Percentiles rank a stretch among this genome's conserved stretches.
Evolutionary conservation across 306 rosid genomes (phyloP).

Genomic region (Begonia fuchsioides): DNA sequence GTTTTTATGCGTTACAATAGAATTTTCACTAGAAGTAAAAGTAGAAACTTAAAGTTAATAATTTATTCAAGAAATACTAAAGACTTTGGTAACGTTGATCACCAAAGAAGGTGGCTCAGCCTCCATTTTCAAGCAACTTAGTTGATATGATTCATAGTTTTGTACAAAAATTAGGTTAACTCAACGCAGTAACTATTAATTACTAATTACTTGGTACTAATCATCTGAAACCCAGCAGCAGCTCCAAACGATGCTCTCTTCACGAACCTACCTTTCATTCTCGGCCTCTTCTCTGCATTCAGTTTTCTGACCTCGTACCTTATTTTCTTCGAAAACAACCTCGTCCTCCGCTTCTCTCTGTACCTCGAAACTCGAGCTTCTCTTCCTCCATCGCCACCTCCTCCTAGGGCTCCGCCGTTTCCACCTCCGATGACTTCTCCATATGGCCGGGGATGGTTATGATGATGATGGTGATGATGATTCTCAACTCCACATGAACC

Average conservation of each 20-base stretch:
- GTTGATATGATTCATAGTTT: too few species aligned
- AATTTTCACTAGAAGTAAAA: too few species aligned
- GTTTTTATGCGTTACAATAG: too few species aligned
- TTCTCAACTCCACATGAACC: conserved; percentile 16
- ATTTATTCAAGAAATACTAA: too few species aligned
- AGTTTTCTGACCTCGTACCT: conserved; percentile 85
- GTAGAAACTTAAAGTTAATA: too few species aligned
- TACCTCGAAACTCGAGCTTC: conserved; percentile 88
- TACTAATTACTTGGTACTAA: too few species aligned
- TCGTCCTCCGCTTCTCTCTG: conserved; percentile 69
- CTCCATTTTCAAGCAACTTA: too few species aligned
- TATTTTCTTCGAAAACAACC: conserved; percentile 84
- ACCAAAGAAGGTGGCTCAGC: too few species aligned
- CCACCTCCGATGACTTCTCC: conserved; percentile 18
- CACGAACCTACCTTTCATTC: conserved; percentile 92
- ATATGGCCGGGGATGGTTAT: conserved; percentile 1
- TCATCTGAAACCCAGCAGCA: conserved; percentile 2
- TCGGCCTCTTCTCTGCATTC: conserved; percentile 91
- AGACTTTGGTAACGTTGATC: too few species aligned
- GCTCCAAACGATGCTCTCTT: conserved; percentile 45
- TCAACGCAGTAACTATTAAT: too few species aligned
- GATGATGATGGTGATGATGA: background rate
- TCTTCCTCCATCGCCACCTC: conserved; percentile 47
- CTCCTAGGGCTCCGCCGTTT: conserved; percentile 19
- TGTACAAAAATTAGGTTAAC: too few species aligned